Evolutionary conservation across 345 rosid species (phyloP), one percentile per base, ranked within the genome.

Genomic region (Adansonia digitata): DNA sequence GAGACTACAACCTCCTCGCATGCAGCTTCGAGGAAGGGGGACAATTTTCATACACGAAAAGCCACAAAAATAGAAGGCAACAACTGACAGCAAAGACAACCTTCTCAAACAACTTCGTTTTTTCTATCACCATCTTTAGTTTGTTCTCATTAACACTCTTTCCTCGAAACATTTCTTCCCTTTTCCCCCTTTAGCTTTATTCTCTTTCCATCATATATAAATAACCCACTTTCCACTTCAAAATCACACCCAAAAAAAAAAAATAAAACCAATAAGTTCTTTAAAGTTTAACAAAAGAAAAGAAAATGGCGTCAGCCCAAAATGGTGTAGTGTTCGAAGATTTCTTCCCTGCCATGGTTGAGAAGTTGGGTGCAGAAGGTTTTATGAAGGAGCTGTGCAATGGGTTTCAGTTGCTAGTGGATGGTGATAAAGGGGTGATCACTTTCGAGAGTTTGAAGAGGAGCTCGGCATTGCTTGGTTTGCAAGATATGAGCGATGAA

Each of bases 261-360:
- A 5, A 40, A 40, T 1, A 10, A 63, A 63, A 37, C 29, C n/a
- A 45, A 69, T 18, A 18, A 29, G 7, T 59, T 27, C n/a, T n/a
- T n/a, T n/a, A n/a, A n/a, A n/a, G n/a, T n/a, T n/a, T n/a, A n/a
- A n/a, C 3, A 37, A 37, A 37, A 37, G 5, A 31, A 31, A 31
- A 34, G 13, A 60, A 2, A 29, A 84, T 83, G 89, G 59, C 56
- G n/a, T 40, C n/a, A n/a, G n/a, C 64, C 27, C 26, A 46, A 48
- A 81, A 68, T 15, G 79, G 74, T 27, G 60, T 84, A 5, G 84
- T 77, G 49, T 89, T 89, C 26, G 88, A 89, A 27, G 91, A 87
- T 75, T 83, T 74, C 59, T 87, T 87, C 68, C 90, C 91, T 2
- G 76, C 85, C 37, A 89, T 89, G 93, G 82, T 86, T 22, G 88